These are phyloP conservation scores for Aspergillus sp. DNA, from an alignment of 2,329 filamentous ascomycete species.

Conservation along the genomic window DNA sequence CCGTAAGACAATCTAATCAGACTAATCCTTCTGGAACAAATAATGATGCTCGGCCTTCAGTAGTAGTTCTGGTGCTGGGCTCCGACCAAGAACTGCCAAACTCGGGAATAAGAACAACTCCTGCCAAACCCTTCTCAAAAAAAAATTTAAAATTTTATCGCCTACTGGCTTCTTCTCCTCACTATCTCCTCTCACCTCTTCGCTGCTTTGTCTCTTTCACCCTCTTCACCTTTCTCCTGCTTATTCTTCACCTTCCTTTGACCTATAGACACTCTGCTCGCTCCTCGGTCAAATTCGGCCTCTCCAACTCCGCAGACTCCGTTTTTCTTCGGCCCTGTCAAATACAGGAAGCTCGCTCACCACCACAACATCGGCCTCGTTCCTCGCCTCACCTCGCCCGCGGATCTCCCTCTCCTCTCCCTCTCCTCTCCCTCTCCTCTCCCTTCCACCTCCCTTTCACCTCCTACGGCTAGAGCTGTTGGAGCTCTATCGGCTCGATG, in stretches of 20 bases:
- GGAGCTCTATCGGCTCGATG: conserved; percentile 45
- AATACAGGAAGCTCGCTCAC: conserved; percentile 14
- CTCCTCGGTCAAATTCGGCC: conserved; percentile 16
- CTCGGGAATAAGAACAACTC: conserved; percentile 10
- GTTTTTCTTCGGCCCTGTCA: conserved; percentile 26
- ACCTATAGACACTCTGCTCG: conserved; percentile 2
- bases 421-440: conserved; percentile 15
- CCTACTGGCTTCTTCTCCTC: conserved; percentile 6
- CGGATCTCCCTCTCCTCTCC: conserved; percentile 13
- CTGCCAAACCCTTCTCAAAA: conserved; percentile 13
- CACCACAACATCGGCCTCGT: conserved; percentile 10
- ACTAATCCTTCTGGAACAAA: conserved; percentile 12
- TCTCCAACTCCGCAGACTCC: conserved; percentile 25
- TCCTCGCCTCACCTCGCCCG: neutral
- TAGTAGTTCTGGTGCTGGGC: conserved; percentile 2
- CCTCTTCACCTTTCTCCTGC: conserved; percentile 4
- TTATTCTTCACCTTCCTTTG: conserved; percentile 5
- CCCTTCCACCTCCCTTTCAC: conserved; percentile 17
- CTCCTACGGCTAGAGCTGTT: conserved; percentile 38
- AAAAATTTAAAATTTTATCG: conserved; percentile 14
- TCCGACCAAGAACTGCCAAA: conserved; percentile 8
- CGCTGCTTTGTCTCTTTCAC: conserved; percentile 10
- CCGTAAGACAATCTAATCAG: neutral
- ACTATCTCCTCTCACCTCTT: conserved; percentile 6
- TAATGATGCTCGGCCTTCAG: conserved; percentile 3